Percentiles rank a stretch among this genome's conserved stretches.
Evolutionary conservation across 73 alveolate species (phyloP).

Genomic region (Breviolum minutum): DNA sequence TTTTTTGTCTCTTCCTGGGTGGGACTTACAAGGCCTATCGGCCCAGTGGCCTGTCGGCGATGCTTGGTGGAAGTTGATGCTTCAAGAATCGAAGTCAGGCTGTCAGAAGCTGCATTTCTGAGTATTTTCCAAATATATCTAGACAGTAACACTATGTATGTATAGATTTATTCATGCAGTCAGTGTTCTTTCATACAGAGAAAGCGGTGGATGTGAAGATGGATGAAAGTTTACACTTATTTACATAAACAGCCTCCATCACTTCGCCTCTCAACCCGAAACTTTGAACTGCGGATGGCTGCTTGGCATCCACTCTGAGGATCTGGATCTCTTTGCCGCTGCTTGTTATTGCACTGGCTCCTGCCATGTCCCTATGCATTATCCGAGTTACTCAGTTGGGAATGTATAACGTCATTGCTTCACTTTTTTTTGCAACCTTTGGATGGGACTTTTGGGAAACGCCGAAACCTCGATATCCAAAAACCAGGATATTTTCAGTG

Average conservation of each 20-base stretch:
- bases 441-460: background rate
- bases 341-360: conserved; percentile 4
- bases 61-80: background rate
- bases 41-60: conserved; percentile 1
- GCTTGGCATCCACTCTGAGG: no score
- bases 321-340: conserved; percentile 20
- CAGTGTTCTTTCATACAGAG: no score
- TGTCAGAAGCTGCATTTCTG: background rate
- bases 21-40: conserved; percentile 57
- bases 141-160: no score
- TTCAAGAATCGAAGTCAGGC: background rate
- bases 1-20: background rate
- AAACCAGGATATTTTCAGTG: no score
- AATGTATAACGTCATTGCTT: background rate
- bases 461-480: no score
- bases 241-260: no score
- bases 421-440: no score
- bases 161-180: no score
- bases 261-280: no score
- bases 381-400: background rate
- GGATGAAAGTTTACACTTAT: no score
- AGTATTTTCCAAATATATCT: background rate
- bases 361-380: conserved; percentile 8
- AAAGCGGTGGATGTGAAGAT: no score
- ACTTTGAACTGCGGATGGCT: no score